Base-by-base conservation (phyloP, 2,329 filamentous ascomycete genomes). In the Xylariaceae sp. region DNA sequence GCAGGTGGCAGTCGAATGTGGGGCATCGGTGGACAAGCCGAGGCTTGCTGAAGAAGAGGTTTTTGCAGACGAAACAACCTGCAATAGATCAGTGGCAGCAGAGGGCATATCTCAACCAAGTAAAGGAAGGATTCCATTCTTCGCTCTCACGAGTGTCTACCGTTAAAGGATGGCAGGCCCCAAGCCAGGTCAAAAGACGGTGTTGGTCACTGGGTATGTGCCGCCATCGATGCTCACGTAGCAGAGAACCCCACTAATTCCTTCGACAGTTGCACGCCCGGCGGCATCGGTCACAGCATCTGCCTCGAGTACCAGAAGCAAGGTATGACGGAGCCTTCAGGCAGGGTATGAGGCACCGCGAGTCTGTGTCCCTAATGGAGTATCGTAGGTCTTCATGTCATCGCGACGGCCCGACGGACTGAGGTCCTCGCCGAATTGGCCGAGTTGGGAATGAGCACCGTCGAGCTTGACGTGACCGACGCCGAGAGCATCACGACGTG, bases 281-380 rank as follows among this genome's bases (percentile, higher is more conserved):
- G 80, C 13, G 81, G 81, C 31, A 83, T 84, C 52, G 81, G 81
- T 38, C 74, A 81, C 61, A 76, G 75, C 2, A 49, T 84, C 11
- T 80, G 76, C 14, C 60, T 74, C 1, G 79, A 80, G 55, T 83
- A 82, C 47, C 75, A 81, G 38, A 68, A 64, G 11, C 73, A 74
- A 67, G 80, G 80, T 80, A 50, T 38, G 7, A 28, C 19, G 18
- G 14, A 19, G 18, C 22, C 18, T 19, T 36, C 13, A 42, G 38
- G 51, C 13, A 42, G 38, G 51, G 17, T 33, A 4, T 28, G 22
- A 28, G 22, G 7, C 22, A 28, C 7, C 22, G 7, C 22, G 42
- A 22, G 17, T n/a, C 17, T 3, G 31, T 16, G 6, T 28, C 3
- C 11, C 18, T 33, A 17, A 16, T 38, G 34, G 34, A 38, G 17